These are phyloP conservation scores for Hericium erinaceus DNA, from an alignment of 768 basidiomycete species.

Conservation along the genomic window DNA sequence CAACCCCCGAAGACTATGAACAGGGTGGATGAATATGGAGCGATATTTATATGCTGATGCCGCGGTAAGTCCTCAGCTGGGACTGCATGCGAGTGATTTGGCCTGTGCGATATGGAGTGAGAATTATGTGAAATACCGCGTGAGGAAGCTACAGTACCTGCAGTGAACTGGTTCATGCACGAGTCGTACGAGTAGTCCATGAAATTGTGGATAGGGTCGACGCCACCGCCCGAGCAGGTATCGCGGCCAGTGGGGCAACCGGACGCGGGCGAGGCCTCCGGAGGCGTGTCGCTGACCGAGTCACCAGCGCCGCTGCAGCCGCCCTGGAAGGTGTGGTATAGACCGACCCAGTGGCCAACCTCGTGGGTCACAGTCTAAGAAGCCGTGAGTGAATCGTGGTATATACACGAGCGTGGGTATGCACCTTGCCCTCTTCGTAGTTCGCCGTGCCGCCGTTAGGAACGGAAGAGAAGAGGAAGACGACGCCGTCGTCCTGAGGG, in stretches of 20 bases:
- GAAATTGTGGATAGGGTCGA: constrained; percentile 38
- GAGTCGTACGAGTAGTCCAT: constrained; percentile 46
- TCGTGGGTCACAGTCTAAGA: constrained; percentile 43
- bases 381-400: background rate
- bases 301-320: constrained; percentile 34
- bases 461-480: constrained; percentile 24
- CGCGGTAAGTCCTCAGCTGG: constrained; percentile 38
- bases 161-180: constrained; percentile 42
- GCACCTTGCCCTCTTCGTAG: constrained; percentile 27
- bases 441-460: constrained; percentile 32
- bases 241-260: constrained; percentile 27
- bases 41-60: constrained; percentile 19
- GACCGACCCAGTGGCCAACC: constrained; percentile 52
- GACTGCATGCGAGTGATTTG: constrained; percentile 28
- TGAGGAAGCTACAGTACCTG: constrained; percentile 20
- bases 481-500: constrained; percentile 40
- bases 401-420: background rate
- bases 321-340: constrained; percentile 52
- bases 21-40: background rate
- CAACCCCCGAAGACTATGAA: no score
- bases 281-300: constrained; percentile 36
- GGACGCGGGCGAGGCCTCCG: constrained; percentile 31
- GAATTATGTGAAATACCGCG: background rate
- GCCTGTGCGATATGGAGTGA: background rate
- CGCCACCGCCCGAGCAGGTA: constrained; percentile 19